Evolutionary conservation across 257 asterid species (phyloP).

Genomic region (Lavandula angustifolia): DNA sequence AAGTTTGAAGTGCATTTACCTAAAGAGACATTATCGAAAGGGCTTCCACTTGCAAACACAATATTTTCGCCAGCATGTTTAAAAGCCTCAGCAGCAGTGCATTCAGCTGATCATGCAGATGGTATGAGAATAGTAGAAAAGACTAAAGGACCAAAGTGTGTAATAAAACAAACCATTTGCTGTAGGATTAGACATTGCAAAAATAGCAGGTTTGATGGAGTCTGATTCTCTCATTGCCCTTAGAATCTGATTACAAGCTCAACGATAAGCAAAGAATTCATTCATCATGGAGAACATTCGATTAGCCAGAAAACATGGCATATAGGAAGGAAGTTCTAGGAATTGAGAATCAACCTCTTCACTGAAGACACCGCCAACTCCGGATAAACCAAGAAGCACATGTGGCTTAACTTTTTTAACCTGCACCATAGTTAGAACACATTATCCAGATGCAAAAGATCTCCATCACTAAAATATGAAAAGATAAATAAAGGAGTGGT

Average conservation of each 20-base stretch:
- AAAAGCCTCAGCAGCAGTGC: conserved; percentile 91
- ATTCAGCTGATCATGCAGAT: conserved; percentile 70
- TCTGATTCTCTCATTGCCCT: conserved; percentile 92
- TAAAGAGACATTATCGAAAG: conserved; percentile 84
- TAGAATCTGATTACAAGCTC: conserved; percentile 64
- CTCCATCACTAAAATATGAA: background rate
- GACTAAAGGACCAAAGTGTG: conserved; percentile 12
- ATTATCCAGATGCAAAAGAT: conserved; percentile 26
- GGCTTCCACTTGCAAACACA: conserved; percentile 97
- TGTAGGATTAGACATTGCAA: conserved; percentile 99
- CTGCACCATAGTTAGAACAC: conserved; percentile 50
- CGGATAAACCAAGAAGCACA: conserved; percentile 98
- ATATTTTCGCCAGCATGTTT: conserved; percentile 89
- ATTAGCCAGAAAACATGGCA: conserved; percentile 1
- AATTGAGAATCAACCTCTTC: conserved; percentile 67
- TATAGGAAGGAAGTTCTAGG: conserved; percentile 22
- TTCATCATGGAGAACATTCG: background rate
- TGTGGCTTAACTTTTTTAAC: conserved; percentile 93
- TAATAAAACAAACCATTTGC: conserved; percentile 65
- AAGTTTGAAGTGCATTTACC: conserved; percentile 43
- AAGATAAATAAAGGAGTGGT: background rate
- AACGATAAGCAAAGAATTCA: conserved; percentile 30
- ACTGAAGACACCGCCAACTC: conserved; percentile 87
- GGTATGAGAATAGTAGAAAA: conserved; percentile 19
- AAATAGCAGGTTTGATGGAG: conserved; percentile 86